These are phyloP conservation scores for Leccinum pallidistipes DNA, from an alignment of 1,284 basidiomycete genomes.

Conservation along the genomic window DNA sequence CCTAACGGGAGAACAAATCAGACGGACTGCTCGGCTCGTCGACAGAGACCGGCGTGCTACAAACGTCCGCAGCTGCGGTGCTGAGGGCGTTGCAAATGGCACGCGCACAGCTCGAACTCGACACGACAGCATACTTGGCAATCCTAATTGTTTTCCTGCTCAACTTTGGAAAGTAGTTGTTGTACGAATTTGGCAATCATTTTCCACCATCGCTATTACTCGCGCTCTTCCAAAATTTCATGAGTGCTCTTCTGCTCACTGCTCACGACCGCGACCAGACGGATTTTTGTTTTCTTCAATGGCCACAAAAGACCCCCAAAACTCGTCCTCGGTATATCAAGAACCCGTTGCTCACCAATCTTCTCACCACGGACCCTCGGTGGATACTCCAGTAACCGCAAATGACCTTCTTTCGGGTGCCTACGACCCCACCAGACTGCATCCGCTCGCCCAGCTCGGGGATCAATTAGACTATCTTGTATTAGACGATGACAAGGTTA, in stretches of 20 bases:
- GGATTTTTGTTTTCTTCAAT: constrained; percentile 22
- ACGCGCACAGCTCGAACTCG: constrained; percentile 21
- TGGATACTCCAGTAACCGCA: constrained; percentile 68
- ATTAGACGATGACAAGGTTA: constrained; percentile 92
- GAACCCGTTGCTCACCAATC: constrained; percentile 50
- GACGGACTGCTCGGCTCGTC: constrained; percentile 25
- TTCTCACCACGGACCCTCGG: constrained; percentile 43
- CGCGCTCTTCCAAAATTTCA: constrained; percentile 36
- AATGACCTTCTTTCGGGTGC: constrained; percentile 80
- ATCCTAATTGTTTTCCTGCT: constrained; percentile 32
- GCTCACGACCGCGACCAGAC: constrained; percentile 20
- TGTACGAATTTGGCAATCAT: constrained; percentile 5
- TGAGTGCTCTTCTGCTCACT: constrained; percentile 13
- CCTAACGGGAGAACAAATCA: constrained; percentile 20
- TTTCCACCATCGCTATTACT: constrained; percentile 24
- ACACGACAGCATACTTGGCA: constrained; percentile 17
- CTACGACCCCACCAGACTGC: constrained; percentile 88
- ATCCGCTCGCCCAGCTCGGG: constrained; percentile 86
- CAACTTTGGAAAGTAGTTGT: constrained; percentile 13
- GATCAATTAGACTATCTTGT: constrained; percentile 91
- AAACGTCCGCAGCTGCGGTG: constrained; percentile 25
- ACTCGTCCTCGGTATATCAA: constrained; percentile 34
- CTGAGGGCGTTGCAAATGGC: constrained; percentile 24
- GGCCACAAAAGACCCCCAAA: constrained; percentile 28
- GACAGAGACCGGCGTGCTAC: constrained; percentile 20